phyloP scores from a whole-genome alignment of 441 rosid genomes.

The Pelargonium citronellum region DNA sequence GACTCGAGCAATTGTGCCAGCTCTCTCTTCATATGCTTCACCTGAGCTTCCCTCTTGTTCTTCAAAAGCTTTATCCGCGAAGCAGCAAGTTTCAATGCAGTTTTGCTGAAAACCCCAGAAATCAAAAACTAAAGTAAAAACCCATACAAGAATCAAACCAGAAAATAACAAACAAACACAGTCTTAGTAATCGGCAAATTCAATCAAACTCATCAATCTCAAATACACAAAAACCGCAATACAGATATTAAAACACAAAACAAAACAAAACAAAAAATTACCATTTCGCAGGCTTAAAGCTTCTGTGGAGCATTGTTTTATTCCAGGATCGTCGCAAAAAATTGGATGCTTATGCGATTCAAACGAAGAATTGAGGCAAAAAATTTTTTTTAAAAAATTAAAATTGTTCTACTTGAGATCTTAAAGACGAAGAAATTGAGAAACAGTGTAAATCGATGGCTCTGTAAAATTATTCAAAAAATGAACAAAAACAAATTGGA shows the following conservation, averaged over 20 bases:
- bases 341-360: neutral
- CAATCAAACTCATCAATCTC: too few relatives aligned
- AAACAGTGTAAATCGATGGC: too few relatives aligned
- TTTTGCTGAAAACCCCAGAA: conserved; percentile 50
- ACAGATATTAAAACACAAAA: neutral
- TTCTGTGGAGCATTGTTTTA: conserved; percentile 47
- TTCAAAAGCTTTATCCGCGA: conserved; percentile 71
- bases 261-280: conserved; percentile 15
- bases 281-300: conserved; percentile 95
- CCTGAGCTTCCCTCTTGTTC: conserved; percentile 62
- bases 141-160: neutral
- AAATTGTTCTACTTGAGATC: too few relatives aligned
- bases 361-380: neutral
- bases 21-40: conserved; percentile 72
- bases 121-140: neutral
- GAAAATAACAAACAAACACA: too few relatives aligned
- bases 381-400: too few relatives aligned
- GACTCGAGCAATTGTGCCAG: conserved; percentile 72
- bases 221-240: too few relatives aligned
- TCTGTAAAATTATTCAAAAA: too few relatives aligned
- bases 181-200: too few relatives aligned
- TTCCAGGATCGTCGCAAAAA: neutral
- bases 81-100: conserved; percentile 59
- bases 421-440: too few relatives aligned
- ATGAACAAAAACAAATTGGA: too few relatives aligned